Base-by-base conservation (phyloP, 2,329 filamentous ascomycete genomes). In the Exophiala lecanii-corni region DNA sequence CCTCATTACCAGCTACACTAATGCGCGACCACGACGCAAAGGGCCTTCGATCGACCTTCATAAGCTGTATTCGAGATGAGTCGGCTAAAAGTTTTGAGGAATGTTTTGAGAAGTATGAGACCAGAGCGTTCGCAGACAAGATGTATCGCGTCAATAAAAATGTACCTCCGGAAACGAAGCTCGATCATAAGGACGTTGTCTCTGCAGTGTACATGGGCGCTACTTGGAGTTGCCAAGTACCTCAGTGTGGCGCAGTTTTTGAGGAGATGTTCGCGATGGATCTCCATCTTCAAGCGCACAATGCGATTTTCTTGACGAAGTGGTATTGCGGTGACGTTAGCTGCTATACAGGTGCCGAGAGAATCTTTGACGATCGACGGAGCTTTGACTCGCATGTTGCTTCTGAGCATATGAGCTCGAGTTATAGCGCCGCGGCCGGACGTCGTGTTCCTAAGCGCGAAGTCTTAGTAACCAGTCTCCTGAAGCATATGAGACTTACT, bases 141-240 rank as follows among this genome's bases (percentile, higher is more conserved):
- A 33, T 6, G 15, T 33, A 33, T 13, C 30, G 30, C 30, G 30
- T 33, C 30, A 33, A 33, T 13, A 33, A 33, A 33, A 33, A 33
- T 15, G 6, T 33, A 17, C 7, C 30, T 7, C 13, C 30, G 7
- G 16, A 17, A 6, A 33, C 13, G 30, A 33, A 33, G 16, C 30
- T 33, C 16, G 30, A 33, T 15, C 15, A 6, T 6, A 33, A 33
- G 30, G 30, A 33, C 7, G 15, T 33, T 13, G 30, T 33, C 16
- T 33, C 7, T 13, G 30, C 30, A 6, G 30, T 15, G 15, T 13
- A 7, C 13, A 33, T 15, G 6, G 7, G 6, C 13, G 30, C 7
- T 33, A 15, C 6, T 17, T 33, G 30, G 30, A 7, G 16, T 33
- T 33, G 30, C 13, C 7, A 33, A 15, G 30, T 33, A 6, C 30